phyloP scores from a whole-genome alignment of 768 basidiomycete species.

The Rubroboletus satanas region DNA sequence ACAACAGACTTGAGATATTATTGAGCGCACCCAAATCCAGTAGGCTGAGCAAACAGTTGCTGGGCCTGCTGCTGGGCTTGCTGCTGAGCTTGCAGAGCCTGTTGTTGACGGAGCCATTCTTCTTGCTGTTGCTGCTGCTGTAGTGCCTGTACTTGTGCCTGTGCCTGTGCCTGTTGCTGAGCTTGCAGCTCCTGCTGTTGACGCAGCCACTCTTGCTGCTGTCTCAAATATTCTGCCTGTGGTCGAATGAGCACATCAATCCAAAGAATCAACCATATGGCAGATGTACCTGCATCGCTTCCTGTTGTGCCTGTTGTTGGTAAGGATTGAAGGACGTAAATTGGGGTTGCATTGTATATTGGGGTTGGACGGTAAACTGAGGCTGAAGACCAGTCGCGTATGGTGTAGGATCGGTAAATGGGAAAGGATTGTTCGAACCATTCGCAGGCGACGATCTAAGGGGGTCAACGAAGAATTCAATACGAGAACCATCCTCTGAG shows the following conservation, averaged over 20 bases:
- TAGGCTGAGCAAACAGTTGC: conserved; percentile 56
- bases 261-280: not conserved
- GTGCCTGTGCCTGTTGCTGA: conserved; percentile 41
- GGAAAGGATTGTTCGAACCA: conserved; percentile 53
- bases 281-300: conserved; percentile 59
- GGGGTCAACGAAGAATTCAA: conserved; percentile 2
- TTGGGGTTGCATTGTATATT: conserved; percentile 72
- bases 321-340: conserved; percentile 94
- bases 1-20: not conserved
- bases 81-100: conserved; percentile 45
- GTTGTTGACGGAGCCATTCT: conserved; percentile 62
- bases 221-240: conserved; percentile 42
- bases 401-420: conserved; percentile 56
- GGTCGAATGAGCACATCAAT: conserved; percentile 8
- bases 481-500: conserved; percentile 1
- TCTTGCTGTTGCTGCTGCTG: conserved; percentile 50
- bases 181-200: conserved; percentile 55
- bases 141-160: conserved; percentile 26
- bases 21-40: conserved; percentile 65
- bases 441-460: conserved; percentile 31
- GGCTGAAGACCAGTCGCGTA: conserved; percentile 59
- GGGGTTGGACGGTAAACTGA: conserved; percentile 77
- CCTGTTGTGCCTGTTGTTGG: conserved; percentile 89
- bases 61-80: conserved; percentile 44
- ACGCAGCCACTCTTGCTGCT: conserved; percentile 67